Percentiles rank a stretch among this genome's conserved stretches.
These are phyloP conservation scores for Aureobasidium uvarum DNA, from an alignment of 2,329 filamentous ascomycete species.

Conservation along the genomic window DNA sequence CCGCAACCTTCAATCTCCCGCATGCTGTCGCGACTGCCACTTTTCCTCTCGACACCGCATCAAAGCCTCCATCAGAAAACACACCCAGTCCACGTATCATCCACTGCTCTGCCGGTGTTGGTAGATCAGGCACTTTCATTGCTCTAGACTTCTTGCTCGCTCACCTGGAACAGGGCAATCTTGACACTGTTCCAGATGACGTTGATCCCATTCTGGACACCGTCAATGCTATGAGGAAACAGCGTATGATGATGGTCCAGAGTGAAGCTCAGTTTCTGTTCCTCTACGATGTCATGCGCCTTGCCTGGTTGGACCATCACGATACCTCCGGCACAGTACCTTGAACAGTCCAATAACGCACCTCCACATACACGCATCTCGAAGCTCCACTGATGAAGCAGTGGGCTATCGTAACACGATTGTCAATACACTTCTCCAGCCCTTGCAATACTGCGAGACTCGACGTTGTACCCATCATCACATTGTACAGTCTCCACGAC, in stretches of 20 bases:
- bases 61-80: neutral
- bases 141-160: slow-evolving; percentile 86
- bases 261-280: slow-evolving; percentile 80
- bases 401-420: neutral
- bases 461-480: too few relatives aligned
- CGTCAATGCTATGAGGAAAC: slow-evolving; percentile 77
- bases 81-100: slow-evolving; percentile 68
- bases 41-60: neutral
- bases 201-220: slow-evolving; percentile 72
- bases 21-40: slow-evolving; percentile 35
- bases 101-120: slow-evolving; percentile 80
- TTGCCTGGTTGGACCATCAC: slow-evolving; percentile 55
- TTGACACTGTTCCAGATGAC: slow-evolving; percentile 53
- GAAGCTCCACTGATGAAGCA: neutral
- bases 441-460: too few relatives aligned
- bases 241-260: slow-evolving; percentile 95
- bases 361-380: neutral
- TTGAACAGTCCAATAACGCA: neutral
- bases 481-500: too few relatives aligned
- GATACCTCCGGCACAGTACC: neutral
- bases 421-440: neutral
- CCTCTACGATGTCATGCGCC: slow-evolving; percentile 80
- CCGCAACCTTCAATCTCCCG: slow-evolving; percentile 55
- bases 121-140: slow-evolving; percentile 92
- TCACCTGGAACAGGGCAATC: slow-evolving; percentile 72